Percentiles rank a stretch among this genome's conserved stretches.
Conservation (phyloP, 352 stramenopile genomes). For the Phytopythium cucurbitacearum region DNA sequence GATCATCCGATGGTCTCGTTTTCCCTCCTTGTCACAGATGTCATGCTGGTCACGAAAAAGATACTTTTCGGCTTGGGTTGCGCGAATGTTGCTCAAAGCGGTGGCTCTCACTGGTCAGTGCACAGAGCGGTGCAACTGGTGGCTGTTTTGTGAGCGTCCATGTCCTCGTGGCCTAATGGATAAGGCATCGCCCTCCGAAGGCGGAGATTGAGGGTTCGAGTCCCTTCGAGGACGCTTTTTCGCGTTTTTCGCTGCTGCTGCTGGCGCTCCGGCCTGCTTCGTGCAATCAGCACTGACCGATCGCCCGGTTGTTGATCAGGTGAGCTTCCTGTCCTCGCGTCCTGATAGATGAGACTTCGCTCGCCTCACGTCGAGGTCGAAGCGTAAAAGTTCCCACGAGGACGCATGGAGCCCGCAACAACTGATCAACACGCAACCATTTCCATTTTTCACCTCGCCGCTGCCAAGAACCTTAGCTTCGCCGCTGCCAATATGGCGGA, state of each 20-base stretch:
- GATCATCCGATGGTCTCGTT: too few relatives aligned
- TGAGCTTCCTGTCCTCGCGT: too few relatives aligned
- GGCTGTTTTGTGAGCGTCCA: slow-evolving; percentile 1
- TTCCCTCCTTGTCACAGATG: too few relatives aligned
- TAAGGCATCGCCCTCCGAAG: slow-evolving; percentile 73
- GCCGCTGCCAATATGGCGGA: not conserved
- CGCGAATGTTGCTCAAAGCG: slow-evolving; percentile 3
- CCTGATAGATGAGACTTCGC: too few relatives aligned
- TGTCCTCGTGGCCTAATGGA: slow-evolving; percentile 64
- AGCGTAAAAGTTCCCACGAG: too few relatives aligned
- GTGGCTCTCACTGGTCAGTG: not conserved
- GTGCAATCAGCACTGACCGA: too few relatives aligned
- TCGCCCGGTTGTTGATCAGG: too few relatives aligned
- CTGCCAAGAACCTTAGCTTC: too few relatives aligned
- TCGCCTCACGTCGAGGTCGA: too few relatives aligned
- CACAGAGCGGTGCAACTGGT: not conserved
- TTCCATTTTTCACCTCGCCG: too few relatives aligned
- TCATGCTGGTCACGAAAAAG: not conserved
- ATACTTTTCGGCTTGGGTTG: slow-evolving; percentile 5
- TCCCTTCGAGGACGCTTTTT: slow-evolving; percentile 59
- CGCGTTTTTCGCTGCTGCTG: not conserved
- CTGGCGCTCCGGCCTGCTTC: not conserved
- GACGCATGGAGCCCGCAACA: too few relatives aligned
- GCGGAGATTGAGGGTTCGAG: slow-evolving; percentile 68
- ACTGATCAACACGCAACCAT: too few relatives aligned